phyloP scores from a whole-genome alignment of 2,329 filamentous ascomycete genomes.

The Ophiostoma quercus region DNA sequence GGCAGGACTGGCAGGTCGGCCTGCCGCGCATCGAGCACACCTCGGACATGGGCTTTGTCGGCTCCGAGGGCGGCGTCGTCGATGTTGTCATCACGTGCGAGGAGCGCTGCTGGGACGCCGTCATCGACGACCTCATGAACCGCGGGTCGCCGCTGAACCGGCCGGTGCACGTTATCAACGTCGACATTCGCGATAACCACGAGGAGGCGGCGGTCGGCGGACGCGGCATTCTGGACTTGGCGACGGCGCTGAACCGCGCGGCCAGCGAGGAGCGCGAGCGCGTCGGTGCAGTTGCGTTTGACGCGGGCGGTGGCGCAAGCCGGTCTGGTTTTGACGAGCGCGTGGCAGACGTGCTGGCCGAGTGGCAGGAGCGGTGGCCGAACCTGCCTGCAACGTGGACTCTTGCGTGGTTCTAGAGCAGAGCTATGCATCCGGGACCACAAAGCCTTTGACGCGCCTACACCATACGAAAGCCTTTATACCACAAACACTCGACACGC shows the following conservation, averaged over 20 bases:
- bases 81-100: slow-evolving; percentile 97
- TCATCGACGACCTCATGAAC: slow-evolving; percentile 85
- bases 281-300: slow-evolving; percentile 61
- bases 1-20: slow-evolving; percentile 95
- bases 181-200: slow-evolving; percentile 97
- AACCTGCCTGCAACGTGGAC: slow-evolving; percentile 90
- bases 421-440: background rate
- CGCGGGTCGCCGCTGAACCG: slow-evolving; percentile 82
- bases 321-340: slow-evolving; percentile 81
- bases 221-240: slow-evolving; percentile 84
- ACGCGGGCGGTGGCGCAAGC: slow-evolving; percentile 60
- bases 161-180: slow-evolving; percentile 95
- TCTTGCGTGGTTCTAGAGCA: slow-evolving; percentile 75
- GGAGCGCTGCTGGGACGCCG: slow-evolving; percentile 96
- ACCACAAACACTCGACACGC: background rate
- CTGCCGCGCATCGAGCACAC: slow-evolving; percentile 72
- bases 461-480: background rate
- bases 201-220: slow-evolving; percentile 91
- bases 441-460: background rate
- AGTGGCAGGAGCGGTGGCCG: slow-evolving; percentile 95
- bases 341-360: slow-evolving; percentile 83
- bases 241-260: slow-evolving; percentile 73
- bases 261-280: slow-evolving; percentile 70
- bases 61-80: slow-evolving; percentile 82
- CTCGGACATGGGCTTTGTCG: slow-evolving; percentile 68